These are phyloP conservation scores for Elaphomyces granulatus DNA, from an alignment of 495 filamentous ascomycete species.

Conservation along the genomic window DNA sequence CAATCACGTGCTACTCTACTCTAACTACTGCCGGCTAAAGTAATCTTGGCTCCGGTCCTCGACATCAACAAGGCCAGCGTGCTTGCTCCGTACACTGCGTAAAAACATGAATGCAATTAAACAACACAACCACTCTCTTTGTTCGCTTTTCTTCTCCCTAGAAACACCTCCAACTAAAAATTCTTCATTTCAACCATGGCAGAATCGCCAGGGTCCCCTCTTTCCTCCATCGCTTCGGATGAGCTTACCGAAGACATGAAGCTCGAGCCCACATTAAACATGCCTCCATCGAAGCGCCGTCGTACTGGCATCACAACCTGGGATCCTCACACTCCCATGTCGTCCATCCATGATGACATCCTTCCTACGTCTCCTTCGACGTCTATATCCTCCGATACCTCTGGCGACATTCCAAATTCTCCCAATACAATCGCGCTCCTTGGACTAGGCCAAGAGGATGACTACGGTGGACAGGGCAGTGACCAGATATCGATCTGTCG, in stretches of 20 bases:
- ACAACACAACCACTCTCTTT: too few species aligned
- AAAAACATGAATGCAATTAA: too few species aligned
- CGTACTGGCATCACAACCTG: conserved; percentile 35
- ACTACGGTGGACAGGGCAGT: conserved; percentile 57
- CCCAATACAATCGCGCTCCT: conserved; percentile 29
- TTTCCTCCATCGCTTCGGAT: conserved; percentile 37
- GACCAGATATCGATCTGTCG: conserved; percentile 83
- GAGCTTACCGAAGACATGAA: conserved; percentile 37
- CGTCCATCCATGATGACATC: conserved; percentile 27
- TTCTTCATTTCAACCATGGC: conserved; percentile 21
- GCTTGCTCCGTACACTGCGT: too few species aligned
- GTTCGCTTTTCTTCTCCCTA: too few species aligned
- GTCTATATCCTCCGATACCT: conserved; percentile 77
- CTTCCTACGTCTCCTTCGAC: conserved; percentile 27
- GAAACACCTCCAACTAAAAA: too few species aligned
- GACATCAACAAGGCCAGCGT: too few species aligned
- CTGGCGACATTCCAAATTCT: conserved; percentile 53
- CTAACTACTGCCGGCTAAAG: too few species aligned
- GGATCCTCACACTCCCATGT: conserved; percentile 36
- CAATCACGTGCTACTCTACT: too few species aligned
- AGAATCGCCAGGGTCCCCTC: conserved; percentile 35
- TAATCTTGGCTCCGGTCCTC: too few species aligned
- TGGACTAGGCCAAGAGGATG: conserved; percentile 49
- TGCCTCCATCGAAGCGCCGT: conserved; percentile 39
- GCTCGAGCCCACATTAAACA: conserved; percentile 26